phyloP scores from a whole-genome alignment of 2,329 filamentous ascomycete genomes.

The Gaeumannomyces tritici region DNA sequence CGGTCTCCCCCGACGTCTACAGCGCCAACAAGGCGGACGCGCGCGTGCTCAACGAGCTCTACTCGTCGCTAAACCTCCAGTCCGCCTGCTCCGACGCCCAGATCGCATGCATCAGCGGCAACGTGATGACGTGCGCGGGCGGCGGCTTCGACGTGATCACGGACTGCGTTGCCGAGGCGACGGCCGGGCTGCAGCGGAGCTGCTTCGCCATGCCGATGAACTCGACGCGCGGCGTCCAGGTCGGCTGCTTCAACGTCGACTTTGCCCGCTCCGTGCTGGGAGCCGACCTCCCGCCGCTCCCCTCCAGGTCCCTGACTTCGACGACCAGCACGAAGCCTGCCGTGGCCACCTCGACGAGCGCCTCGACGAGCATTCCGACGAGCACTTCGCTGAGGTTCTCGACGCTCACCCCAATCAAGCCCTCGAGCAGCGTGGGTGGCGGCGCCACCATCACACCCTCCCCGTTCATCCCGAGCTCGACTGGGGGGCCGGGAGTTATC shows the following conservation, averaged over 20 bases:
- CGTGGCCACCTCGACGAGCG: conserved; percentile 2
- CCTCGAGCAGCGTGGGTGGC: not conserved
- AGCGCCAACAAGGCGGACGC: conserved; percentile 35
- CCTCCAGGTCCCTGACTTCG: not conserved
- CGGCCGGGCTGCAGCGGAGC: conserved; percentile 21
- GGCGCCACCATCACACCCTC: not conserved
- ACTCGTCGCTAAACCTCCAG: conserved; percentile 29
- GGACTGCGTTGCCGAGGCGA: conserved; percentile 18
- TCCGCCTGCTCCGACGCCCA: conserved; percentile 37
- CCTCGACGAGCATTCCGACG: not conserved
- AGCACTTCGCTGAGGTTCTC: not conserved
- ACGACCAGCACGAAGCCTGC: conserved; percentile 5
- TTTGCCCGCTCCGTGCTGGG: conserved; percentile 34
- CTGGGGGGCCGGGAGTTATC: not conserved
- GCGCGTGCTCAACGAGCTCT: conserved; percentile 35
- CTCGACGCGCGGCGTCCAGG: conserved; percentile 32
- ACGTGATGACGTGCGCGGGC: conserved; percentile 34
- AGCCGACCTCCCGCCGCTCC: not conserved
- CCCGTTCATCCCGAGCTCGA: not conserved
- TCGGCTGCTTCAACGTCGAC: conserved; percentile 34
- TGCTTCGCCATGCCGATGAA: conserved; percentile 49
- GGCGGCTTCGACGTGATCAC: conserved; percentile 14
- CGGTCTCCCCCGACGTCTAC: conserved; percentile 30
- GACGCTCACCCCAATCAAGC: not conserved
- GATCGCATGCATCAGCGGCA: conserved; percentile 42